Base-by-base conservation (phyloP, 116 monocot species). In the Zostera marina region DNA sequence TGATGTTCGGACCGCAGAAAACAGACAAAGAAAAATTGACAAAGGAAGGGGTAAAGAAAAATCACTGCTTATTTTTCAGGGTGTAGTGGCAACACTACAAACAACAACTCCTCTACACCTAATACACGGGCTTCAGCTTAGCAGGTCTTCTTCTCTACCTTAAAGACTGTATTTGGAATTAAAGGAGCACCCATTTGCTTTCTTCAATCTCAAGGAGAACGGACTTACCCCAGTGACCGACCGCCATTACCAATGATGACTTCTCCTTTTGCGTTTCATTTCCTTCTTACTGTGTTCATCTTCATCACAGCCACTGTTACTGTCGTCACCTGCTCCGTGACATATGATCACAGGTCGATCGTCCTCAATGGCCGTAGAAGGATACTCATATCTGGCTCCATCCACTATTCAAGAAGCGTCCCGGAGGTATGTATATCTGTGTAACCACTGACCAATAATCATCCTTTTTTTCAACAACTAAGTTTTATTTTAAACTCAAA, bases 391-490 rank as follows among this genome's bases (percentile, higher is more conserved):
- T 89, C 80, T 42, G 78, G 79, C 17, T 88, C 82, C 19, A 80
- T 80, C 61, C 82, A 83, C 62, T 83, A 89, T 52, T 84, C 90
- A 1, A 78, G 90, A 44, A 90, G 90, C 68, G 65, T 67, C 8
- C 90, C 90, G 69, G 59, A 68, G 65, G 73, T 65, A 46, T 13
- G n/a, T n/a, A 24, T 19, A 19, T 20, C 20, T 41, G 9, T 55
- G 3, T 12, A 1, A 14, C 11, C 22, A 22, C 11, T 9, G 0
- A 2, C 22, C 4, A 21, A 12, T 20, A 24, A 24, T 22, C 23
- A 23, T 24, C 13, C 13, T 22, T 20, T 32, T 23, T 55, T 14
- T 8, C 11, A 12, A 32, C 13, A 11, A 25, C 14, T 25, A 20
- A 11, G 7, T 24, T 32, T 20, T 11, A 14, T 55, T 55, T 32